Base-by-base conservation (phyloP, 1,284 basidiomycete species). In the Dichomitus squalens region DNA sequence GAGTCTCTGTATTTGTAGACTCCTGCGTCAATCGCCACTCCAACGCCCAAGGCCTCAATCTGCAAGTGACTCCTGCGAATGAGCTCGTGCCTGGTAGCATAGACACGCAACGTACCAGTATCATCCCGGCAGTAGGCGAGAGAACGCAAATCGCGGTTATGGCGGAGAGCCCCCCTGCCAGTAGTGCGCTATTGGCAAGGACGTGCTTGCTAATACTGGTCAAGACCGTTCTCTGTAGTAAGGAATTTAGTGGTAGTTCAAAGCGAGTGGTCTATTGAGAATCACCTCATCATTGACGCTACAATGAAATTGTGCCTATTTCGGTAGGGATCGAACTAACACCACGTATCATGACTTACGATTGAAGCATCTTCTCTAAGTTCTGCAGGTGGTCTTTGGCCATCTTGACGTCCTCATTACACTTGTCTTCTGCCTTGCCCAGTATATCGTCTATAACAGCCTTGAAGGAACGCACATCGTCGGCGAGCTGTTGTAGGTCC, bases 381-480 rank as follows among this genome's bases (percentile, higher is more conserved):
- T 33, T 46, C 9, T 34, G 23, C 12, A 57, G 52, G 4, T 49
- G 36, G 14, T 12, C 21, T 23, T 40, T 48, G 9, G 55, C 48
- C 16, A 14, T 31, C 2, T 41, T 23, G 7, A 57, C 29, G 2
- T 29, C 21, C 5, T 38, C 11, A 8, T 25, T 44, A 25, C 52
- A 57, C 34, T 53, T 52, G 12, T 23, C 27, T n/a, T 23, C 49
- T 0, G 49, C 55, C 33, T 57, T 43, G 1, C 35, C 16, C 9
- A 57, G 35, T n/a, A 43, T 43, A 23, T 52, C 43, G 20, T 38
- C 55, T 6, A 57, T 43, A 16, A 31, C 31, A 1, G 6, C 12
- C 18, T 50, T 46, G 40, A 57, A 52, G 35, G 44, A 29, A 1
- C 43, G 33, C 6, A 57, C 34, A 29, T 57, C 43, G 16, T 51